phyloP scores from a whole-genome alignment of 139 green algal species.

The Haematococcus lacustris region DNA sequence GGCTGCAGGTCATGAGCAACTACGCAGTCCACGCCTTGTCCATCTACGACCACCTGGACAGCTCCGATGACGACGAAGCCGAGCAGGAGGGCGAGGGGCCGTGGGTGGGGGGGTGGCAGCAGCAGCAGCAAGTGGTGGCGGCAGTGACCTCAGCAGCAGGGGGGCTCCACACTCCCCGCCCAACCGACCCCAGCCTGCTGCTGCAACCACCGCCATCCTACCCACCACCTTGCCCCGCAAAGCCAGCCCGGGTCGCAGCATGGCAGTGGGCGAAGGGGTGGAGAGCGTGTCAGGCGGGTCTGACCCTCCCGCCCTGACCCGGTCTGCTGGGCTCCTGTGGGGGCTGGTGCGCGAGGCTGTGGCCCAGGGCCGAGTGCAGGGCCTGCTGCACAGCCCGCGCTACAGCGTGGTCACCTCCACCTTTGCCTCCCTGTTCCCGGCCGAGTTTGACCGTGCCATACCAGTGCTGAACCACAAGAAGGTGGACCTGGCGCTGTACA shows the following conservation, averaged over 20 bases:
- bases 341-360: conserved; percentile 4
- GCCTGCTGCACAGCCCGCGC: conserved; percentile 1
- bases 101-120: not conserved
- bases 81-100: not conserved
- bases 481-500: conserved; percentile 44
- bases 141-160: not conserved
- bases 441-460: conserved; percentile 51
- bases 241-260: too few relatives aligned
- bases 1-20: conserved; percentile 9
- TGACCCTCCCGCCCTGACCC: too few relatives aligned
- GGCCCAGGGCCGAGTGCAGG: conserved; percentile 11
- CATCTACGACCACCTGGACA: not conserved
- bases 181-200: too few relatives aligned
- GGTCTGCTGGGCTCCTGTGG: too few relatives aligned
- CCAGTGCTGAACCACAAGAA: conserved; percentile 38
- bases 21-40: conserved; percentile 4
- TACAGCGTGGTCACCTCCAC: conserved; percentile 20
- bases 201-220: not conserved
- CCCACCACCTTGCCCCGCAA: not conserved
- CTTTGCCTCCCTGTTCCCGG: conserved; percentile 35
- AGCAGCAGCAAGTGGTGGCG: not conserved
- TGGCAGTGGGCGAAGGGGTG: too few relatives aligned
- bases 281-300: too few relatives aligned
- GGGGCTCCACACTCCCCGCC: too few relatives aligned
- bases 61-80: not conserved